These are phyloP conservation scores for Prunella vulgaris DNA, from an alignment of 257 asterid genomes.

Conservation along the genomic window DNA sequence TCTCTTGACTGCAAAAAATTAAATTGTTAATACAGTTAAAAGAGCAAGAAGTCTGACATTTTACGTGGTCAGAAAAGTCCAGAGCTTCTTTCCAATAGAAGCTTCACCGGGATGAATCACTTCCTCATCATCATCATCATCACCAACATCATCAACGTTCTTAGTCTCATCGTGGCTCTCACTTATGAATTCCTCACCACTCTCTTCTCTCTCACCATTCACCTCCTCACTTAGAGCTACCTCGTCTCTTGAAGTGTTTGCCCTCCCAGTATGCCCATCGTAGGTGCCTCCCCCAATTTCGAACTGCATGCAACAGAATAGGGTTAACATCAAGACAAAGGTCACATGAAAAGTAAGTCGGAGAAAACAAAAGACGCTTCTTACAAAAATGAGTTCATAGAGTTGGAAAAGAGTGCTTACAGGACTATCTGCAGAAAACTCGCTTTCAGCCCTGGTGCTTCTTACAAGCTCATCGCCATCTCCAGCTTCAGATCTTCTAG, in stretches of 20 bases:
- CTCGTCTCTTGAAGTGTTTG: constrained; percentile 30
- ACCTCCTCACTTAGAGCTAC: constrained; percentile 53
- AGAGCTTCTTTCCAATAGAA: constrained; percentile 85
- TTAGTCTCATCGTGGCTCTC: constrained; percentile 27
- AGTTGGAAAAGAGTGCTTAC: constrained; percentile 26
- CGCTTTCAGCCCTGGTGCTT: constrained; percentile 47
- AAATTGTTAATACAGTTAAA: constrained; percentile 22
- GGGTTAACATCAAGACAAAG: background rate
- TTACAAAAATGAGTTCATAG: background rate
- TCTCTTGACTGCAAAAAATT: constrained; percentile 1
- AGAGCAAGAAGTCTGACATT: constrained; percentile 2
- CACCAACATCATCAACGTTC: constrained; percentile 27
- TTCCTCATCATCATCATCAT: constrained; percentile 62
- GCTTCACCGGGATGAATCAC: constrained; percentile 80
- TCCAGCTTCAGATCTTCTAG: constrained; percentile 28
- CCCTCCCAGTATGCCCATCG: constrained; percentile 26
- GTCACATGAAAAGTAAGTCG: too few species aligned
- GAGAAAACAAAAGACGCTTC: background rate
- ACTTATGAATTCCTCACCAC: constrained; percentile 31
- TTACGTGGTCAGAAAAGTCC: constrained; percentile 88
- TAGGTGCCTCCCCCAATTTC: constrained; percentile 36
- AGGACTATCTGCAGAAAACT: constrained; percentile 64
- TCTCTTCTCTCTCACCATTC: constrained; percentile 30
- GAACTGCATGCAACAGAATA: constrained; percentile 33
- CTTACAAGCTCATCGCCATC: constrained; percentile 36